Evolutionary conservation across 176 grass and related monocot genomes (phyloP).

Genomic region (Areca catechu): DNA sequence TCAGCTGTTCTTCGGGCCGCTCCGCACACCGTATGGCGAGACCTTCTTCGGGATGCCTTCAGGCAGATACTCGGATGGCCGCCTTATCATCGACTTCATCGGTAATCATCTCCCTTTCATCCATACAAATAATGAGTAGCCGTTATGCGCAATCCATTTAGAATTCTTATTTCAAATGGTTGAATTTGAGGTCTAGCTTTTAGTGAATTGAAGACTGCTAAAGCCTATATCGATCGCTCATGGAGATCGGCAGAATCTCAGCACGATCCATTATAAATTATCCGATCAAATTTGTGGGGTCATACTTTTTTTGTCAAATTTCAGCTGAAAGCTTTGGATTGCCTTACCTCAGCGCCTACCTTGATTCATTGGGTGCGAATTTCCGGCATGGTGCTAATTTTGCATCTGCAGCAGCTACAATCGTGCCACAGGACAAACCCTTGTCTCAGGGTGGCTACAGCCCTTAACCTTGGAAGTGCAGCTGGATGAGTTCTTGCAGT

Average conservation of each 20-base stretch:
- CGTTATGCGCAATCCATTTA: no score
- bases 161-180: no score
- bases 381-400: constrained; percentile 14
- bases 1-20: constrained; percentile 1
- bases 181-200: no score
- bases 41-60: constrained; percentile 16
- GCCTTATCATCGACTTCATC: constrained; percentile 23
- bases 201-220: no score
- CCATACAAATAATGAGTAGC: not conserved
- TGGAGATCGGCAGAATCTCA: no score
- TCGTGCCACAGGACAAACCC: constrained; percentile 4
- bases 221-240: no score
- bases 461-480: constrained; percentile 19
- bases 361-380: constrained; percentile 10
- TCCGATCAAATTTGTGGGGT: no score
- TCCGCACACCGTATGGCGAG: constrained; percentile 11
- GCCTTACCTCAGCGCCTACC: constrained; percentile 4
- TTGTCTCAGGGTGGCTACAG: not conserved
- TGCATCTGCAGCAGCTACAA: constrained; percentile 9
- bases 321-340: constrained; percentile 15
- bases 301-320: not conserved
- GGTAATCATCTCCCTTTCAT: not conserved
- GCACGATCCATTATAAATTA: no score
- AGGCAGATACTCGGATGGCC: constrained; percentile 20
- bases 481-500: constrained; percentile 14